phyloP scores from a whole-genome alignment of 805 yeast genomes.

The Grigorovia transvaalensis region DNA sequence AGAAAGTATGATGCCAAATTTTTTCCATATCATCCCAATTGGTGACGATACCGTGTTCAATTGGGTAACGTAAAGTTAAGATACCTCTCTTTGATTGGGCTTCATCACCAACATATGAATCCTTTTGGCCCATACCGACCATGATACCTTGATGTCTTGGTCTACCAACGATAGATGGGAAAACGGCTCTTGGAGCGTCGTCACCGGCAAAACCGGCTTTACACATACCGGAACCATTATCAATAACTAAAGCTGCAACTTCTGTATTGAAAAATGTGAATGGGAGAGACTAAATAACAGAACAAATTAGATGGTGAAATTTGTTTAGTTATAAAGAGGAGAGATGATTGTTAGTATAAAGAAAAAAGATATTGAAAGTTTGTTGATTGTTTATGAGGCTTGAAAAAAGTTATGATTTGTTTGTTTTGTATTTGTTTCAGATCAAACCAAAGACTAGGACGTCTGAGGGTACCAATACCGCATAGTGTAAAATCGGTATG shows the following conservation, averaged over 20 bases:
- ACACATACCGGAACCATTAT: constrained; percentile 99
- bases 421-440: too few species aligned
- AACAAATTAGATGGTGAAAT: background rate
- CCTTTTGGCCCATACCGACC: constrained; percentile 99
- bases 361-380: background rate
- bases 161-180: constrained; percentile 99
- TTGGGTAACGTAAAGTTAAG: constrained; percentile 95
- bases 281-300: background rate
- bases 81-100: constrained; percentile 99
- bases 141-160: constrained; percentile 99
- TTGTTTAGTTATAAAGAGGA: background rate
- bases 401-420: background rate
- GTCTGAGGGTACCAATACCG: too few species aligned
- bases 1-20: constrained; percentile 99
- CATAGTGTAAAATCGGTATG: too few species aligned
- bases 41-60: constrained; percentile 99
- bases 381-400: background rate
- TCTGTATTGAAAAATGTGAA: constrained; percentile 13
- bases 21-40: constrained; percentile 99
- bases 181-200: constrained; percentile 99
- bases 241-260: constrained; percentile 63
- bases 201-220: constrained; percentile 99
- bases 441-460: too few species aligned
- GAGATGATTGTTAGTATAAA: background rate
- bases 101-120: constrained; percentile 98